Base-by-base conservation (phyloP, 2,329 filamentous ascomycete genomes). In the Colletotrichum karsti region DNA sequence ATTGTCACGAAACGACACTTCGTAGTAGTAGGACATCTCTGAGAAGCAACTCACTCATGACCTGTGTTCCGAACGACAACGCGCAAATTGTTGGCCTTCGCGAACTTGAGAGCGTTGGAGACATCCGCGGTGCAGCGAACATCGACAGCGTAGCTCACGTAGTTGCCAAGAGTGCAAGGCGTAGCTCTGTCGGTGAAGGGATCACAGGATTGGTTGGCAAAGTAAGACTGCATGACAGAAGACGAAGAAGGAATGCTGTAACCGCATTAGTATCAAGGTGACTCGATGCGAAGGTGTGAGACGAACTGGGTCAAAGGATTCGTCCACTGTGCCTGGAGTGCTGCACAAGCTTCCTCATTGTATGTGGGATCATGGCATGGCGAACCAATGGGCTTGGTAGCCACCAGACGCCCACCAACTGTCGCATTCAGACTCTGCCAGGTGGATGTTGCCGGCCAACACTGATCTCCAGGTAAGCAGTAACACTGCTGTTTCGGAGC, bases 391-490 rank as follows among this genome's bases (percentile, higher is more conserved):
- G 88, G 88, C 4, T 83, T 75, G 0, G 85, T 88, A 8, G 82
- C 79, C 37, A 90, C 78, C 24, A 91, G 77, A 5, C 77, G 79
- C 0, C 86, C 87, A 20, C 78, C 77, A 2, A 90, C 77, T 1
- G 87, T 83, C 7, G 74, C 55, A 71, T 91, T 89, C 56, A 91
- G 81, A 0, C 70, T 59, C 4, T 77, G 70, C 88, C 88, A 91
- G 5, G 76, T 73, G 1, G 71, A 51, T 0, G 70, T n/a, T 0
- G 77, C 75, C 0, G 89, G 89, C 87, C 89, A 91, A 72, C 81
- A 83, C 1, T 70, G 12, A 59, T 90, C 85, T 12, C 82, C 83
- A 0, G 88, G 87, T 37, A 85, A 79, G 74, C 81, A 84, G n/a
- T 80, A 79, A 72, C 84, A 87, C 39, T 63, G 64, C 41, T 54